phyloP scores from a whole-genome alignment of 805 yeast species.

The Candida easanensis region DNA sequence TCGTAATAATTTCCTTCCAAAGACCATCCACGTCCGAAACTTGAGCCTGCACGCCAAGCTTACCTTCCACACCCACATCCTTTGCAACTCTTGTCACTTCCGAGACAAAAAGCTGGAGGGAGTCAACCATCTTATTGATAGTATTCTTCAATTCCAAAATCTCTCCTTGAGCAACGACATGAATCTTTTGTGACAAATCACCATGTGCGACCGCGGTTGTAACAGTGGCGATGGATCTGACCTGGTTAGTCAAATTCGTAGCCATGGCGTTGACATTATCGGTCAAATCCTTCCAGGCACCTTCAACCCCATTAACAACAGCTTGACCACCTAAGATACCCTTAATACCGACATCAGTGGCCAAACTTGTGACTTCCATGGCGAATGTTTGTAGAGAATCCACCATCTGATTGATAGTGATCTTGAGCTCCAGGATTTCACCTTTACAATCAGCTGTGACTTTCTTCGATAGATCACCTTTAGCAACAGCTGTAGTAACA shows the following conservation, averaged over 20 bases:
- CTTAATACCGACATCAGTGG: slow-evolving; percentile 89
- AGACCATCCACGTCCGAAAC: slow-evolving; percentile 87
- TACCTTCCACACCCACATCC: slow-evolving; percentile 92
- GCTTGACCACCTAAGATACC: slow-evolving; percentile 93
- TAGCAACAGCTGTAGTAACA: slow-evolving; percentile 84
- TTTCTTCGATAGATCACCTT: slow-evolving; percentile 82
- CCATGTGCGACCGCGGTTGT: slow-evolving; percentile 95
- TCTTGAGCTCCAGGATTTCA: slow-evolving; percentile 79
- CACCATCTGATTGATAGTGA: slow-evolving; percentile 90
- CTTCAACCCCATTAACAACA: slow-evolving; percentile 86
- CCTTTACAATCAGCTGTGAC: slow-evolving; percentile 91
- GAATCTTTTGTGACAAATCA: slow-evolving; percentile 84
- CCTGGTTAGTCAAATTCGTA: slow-evolving; percentile 84
- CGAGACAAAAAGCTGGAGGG: slow-evolving; percentile 80
- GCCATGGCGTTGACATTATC: slow-evolving; percentile 94
- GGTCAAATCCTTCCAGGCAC: slow-evolving; percentile 88
- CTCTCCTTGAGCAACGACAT: slow-evolving; percentile 89
- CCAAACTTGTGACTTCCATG: slow-evolving; percentile 83
- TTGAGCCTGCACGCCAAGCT: slow-evolving; percentile 88
- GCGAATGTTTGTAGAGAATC: slow-evolving; percentile 87
- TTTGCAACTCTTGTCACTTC: slow-evolving; percentile 89
- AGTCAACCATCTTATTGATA: slow-evolving; percentile 90
- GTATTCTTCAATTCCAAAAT: slow-evolving; percentile 82
- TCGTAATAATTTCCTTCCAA: slow-evolving; percentile 89
- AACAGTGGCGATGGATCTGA: slow-evolving; percentile 88